Conservation (phyloP, 768 basidiomycete species). For the Trichaptum fuscoviolaceum region DNA sequence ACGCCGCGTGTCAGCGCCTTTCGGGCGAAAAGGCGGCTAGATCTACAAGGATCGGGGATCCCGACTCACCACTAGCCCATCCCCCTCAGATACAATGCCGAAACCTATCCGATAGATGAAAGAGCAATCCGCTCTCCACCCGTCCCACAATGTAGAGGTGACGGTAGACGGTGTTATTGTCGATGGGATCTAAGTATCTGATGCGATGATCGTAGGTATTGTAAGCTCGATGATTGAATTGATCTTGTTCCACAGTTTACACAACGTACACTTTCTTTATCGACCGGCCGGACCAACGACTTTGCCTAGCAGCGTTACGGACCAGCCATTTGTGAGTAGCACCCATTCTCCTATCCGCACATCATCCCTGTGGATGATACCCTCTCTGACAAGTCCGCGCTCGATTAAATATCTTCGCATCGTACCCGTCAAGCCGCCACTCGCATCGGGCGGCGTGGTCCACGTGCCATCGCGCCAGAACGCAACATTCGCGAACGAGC, state of each 20-base stretch:
- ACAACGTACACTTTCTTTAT: not conserved
- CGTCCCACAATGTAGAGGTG: not conserved
- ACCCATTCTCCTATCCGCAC: slow-evolving; percentile 56
- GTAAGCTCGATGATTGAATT: no score
- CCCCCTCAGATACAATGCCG: not conserved
- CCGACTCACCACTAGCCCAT: not conserved
- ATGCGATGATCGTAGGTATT: no score
- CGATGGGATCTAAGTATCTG: not conserved
- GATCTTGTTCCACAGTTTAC: not conserved
- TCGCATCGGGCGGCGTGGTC: slow-evolving; percentile 57
- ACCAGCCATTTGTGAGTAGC: slow-evolving; percentile 57
- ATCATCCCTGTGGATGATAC: slow-evolving; percentile 32
- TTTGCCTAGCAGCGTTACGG: not conserved
- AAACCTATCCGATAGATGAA: not conserved
- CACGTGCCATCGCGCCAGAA: slow-evolving; percentile 52
- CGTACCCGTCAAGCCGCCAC: slow-evolving; percentile 72
- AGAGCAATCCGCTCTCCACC: not conserved
- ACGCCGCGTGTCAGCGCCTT: not conserved
- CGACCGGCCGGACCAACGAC: slow-evolving; percentile 1
- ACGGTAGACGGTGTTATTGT: not conserved
- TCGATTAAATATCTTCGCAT: slow-evolving; percentile 65
- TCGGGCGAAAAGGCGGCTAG: not conserved
- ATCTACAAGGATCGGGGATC: not conserved
- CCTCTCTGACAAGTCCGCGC: slow-evolving; percentile 50
- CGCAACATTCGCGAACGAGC: slow-evolving; percentile 68